Percentiles rank a stretch among this genome's conserved stretches.
Conservation (phyloP, 345 rosid genomes). For the Gossypium longicalyx region DNA sequence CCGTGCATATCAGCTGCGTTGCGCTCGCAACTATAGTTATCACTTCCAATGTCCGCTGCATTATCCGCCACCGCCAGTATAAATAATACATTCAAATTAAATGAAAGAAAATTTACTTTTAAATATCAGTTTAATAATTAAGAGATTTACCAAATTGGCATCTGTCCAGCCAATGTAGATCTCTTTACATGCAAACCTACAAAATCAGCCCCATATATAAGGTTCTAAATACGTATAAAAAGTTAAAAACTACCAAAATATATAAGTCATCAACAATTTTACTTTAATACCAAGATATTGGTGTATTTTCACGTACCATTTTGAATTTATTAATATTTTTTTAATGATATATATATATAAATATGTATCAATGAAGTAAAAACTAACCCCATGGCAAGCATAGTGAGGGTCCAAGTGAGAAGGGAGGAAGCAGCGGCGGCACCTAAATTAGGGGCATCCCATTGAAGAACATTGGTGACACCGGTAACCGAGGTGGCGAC, state of each 20-base stretch:
- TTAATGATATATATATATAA: too few relatives aligned
- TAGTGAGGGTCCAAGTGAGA: slow-evolving; percentile 56
- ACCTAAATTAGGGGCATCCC: slow-evolving; percentile 46
- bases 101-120: too few relatives aligned
- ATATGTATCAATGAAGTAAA: neutral
- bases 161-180: neutral
- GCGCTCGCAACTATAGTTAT: slow-evolving; percentile 53
- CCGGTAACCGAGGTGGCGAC: slow-evolving; percentile 65
- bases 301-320: too few relatives aligned
- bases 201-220: neutral
- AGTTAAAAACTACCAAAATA: too few relatives aligned
- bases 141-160: neutral
- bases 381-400: slow-evolving; percentile 76
- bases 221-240: neutral
- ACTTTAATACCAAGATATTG: too few relatives aligned
- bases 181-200: slow-evolving; percentile 30
- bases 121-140: too few relatives aligned
- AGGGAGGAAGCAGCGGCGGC: slow-evolving; percentile 74
- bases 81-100: neutral
- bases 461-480: slow-evolving; percentile 36
- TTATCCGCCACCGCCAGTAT: neutral
- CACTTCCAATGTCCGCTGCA: slow-evolving; percentile 76
- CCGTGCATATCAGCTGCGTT: slow-evolving; percentile 64
- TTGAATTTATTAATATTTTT: too few relatives aligned
- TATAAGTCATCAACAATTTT: too few relatives aligned